Evolutionary conservation across 2,329 filamentous ascomycete species (phyloP).

Genomic region (Fusarium bulbicola): DNA sequence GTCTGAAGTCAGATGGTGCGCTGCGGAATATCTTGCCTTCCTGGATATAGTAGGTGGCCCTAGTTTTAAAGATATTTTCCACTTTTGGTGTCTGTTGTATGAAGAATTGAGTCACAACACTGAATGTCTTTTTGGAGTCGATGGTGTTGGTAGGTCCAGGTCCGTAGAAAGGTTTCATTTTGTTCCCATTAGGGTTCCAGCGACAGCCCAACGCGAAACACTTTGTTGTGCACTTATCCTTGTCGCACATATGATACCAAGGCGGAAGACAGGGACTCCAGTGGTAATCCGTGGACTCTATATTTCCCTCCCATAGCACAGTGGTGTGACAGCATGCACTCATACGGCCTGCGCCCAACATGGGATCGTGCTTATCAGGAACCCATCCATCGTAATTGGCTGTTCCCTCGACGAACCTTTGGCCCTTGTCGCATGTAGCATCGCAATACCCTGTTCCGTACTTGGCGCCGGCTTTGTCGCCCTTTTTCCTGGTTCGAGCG

Average conservation of each 20-base stretch:
- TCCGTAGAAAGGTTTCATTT: conserved; percentile 65
- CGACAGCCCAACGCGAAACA: conserved; percentile 76
- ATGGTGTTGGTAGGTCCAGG: conserved; percentile 60
- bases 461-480: conserved; percentile 63
- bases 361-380: conserved; percentile 60
- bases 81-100: conserved; percentile 49
- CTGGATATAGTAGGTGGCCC: conserved; percentile 65
- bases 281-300: conserved; percentile 68
- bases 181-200: conserved; percentile 72
- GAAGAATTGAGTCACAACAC: conserved; percentile 72
- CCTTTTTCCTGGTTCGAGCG: conserved; percentile 58
- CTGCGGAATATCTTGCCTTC: conserved; percentile 51
- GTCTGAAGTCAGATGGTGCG: background rate
- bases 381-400: conserved; percentile 61
- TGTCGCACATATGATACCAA: conserved; percentile 60
- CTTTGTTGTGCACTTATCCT: conserved; percentile 59
- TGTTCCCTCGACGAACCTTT: conserved; percentile 66
- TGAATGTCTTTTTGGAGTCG: conserved; percentile 67
- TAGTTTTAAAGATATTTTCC: conserved; percentile 44
- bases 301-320: conserved; percentile 72
- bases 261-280: conserved; percentile 68
- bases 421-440: conserved; percentile 58
- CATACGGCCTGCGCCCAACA: conserved; percentile 59
- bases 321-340: conserved; percentile 70
- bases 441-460: conserved; percentile 67